Base-by-base conservation (phyloP, 2,329 filamentous ascomycete genomes). In the Aureobasidium uvarum region DNA sequence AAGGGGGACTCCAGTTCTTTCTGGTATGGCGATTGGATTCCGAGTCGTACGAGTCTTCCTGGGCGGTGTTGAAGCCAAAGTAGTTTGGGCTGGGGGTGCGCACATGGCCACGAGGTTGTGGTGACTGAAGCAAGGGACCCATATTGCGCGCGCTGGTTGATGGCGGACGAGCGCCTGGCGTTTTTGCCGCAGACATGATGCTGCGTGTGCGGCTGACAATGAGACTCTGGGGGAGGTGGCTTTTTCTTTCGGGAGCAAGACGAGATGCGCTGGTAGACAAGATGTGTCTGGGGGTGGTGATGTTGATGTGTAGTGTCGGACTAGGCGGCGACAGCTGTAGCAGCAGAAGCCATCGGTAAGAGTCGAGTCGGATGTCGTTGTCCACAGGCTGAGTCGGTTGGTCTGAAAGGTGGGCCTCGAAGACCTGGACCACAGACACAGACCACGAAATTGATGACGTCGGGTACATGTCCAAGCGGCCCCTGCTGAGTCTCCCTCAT, bases 1-100 rank as follows among this genome's bases (percentile, higher is more conserved):
- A 87, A 0, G 87, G 84, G 10, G 89, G 84, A 70, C 88, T 90
- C 89, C 90, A 94, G 76, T 90, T 90, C 69, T 86, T 86, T 65
- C 85, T 85, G 1, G 87, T 83, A 68, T 89, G 81, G 39, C 82
- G 81, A 1, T 66, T 68, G 6, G 70, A 68, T 2, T 68, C 69
- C 8, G 70, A 68, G 52, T 74, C 69, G 64, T 62, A 70, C 13
- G 87, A 83, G 28, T 84, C 81, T 67, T 90, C 86, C 64, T 78
- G 81, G 52, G 79, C 77, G 23, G 85, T 75, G 33, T 36, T 36
- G 67, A 96, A 85, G 65, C 90, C 90, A 75, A 96, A 96, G 77
- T 96, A 96, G 75, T 93, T 96, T 14, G 92, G 91, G 74, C 91
- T 94, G 28, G 83, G 75, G 23, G 76, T 72, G 58, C 73, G 71